Conservation (phyloP, 768 basidiomycete genomes). For the Trametes cinnabarina region DNA sequence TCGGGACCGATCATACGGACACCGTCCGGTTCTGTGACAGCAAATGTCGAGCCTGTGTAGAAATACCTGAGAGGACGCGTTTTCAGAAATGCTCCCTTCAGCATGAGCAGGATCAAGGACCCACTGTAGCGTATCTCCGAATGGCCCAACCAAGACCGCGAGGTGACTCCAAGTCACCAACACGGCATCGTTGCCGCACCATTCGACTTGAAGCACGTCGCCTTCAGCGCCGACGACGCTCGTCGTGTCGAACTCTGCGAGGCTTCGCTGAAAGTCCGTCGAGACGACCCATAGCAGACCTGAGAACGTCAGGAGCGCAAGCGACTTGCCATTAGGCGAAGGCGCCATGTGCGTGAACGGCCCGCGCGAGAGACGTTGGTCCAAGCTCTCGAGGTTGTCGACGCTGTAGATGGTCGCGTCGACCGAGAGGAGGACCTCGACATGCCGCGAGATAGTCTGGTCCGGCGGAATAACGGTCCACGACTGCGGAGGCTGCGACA, state of each 20-base stretch:
- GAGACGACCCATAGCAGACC: conserved; percentile 92
- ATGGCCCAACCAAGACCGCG: conserved; percentile 87
- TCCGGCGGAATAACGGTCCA: conserved; percentile 93
- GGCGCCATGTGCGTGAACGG: conserved; percentile 86
- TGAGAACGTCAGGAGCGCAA: conserved; percentile 75
- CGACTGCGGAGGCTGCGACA: conserved; percentile 75
- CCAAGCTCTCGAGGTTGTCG: conserved; percentile 85
- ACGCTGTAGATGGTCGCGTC: conserved; percentile 79
- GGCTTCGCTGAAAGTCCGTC: conserved; percentile 82
- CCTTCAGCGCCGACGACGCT: conserved; percentile 55
- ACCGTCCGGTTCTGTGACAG: conserved; percentile 87
- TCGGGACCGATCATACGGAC: conserved; percentile 80
- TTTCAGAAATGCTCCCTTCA: conserved; percentile 9
- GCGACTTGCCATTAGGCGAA: conserved; percentile 91
- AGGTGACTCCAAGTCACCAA: conserved; percentile 78
- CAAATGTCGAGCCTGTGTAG: conserved; percentile 72
- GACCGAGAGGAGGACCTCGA: conserved; percentile 83
- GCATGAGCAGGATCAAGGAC: conserved; percentile 29
- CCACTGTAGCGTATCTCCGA: conserved; percentile 81
- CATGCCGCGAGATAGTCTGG: conserved; percentile 82
- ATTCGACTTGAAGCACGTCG: conserved; percentile 70
- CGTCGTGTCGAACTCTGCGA: conserved; percentile 82
- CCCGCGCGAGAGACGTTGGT: conserved; percentile 84
- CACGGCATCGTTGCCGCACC: conserved; percentile 97
- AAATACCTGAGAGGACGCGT: conserved; percentile 54